Percentiles rank a stretch among this genome's conserved stretches.
These are phyloP conservation scores for Davidsoniella virescens DNA, from an alignment of 2,329 filamentous ascomycete species.

Conservation along the genomic window DNA sequence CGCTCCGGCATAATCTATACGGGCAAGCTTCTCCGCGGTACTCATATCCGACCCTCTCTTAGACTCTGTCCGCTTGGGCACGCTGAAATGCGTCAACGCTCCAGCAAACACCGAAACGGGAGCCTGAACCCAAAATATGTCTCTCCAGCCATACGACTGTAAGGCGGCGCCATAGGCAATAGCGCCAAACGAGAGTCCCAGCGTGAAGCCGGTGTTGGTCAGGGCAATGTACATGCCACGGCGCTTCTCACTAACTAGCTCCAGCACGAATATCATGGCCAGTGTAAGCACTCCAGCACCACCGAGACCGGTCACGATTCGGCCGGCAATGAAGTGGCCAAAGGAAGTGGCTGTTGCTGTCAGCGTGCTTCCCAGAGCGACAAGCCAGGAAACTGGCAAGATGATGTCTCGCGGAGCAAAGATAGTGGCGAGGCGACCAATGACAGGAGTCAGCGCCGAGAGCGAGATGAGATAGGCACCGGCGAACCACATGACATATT, in stretches of 20 bases:
- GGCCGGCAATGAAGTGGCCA: conserved; percentile 48
- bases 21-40: conserved; percentile 34
- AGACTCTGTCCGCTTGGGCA: conserved; percentile 29
- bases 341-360: conserved; percentile 45
- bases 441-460: conserved; percentile 50
- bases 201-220: conserved; percentile 56
- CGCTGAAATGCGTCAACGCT: conserved; percentile 43
- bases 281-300: conserved; percentile 58
- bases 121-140: conserved; percentile 57
- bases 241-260: conserved; percentile 48
- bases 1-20: conserved; percentile 62
- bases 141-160: conserved; percentile 35
- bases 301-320: conserved; percentile 51
- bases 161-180: conserved; percentile 52
- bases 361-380: conserved; percentile 47
- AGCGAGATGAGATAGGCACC: conserved; percentile 51
- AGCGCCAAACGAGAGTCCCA: conserved; percentile 54
- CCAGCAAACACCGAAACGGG: conserved; percentile 48
- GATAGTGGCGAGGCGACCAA: conserved; percentile 55
- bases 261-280: conserved; percentile 59
- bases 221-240: conserved; percentile 60
- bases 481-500: conserved; percentile 64
- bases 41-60: neutral
- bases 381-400: conserved; percentile 38
- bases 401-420: conserved; percentile 55